Conservation (phyloP, 768 basidiomycete genomes). For the Boletus vinaceobasis region DNA sequence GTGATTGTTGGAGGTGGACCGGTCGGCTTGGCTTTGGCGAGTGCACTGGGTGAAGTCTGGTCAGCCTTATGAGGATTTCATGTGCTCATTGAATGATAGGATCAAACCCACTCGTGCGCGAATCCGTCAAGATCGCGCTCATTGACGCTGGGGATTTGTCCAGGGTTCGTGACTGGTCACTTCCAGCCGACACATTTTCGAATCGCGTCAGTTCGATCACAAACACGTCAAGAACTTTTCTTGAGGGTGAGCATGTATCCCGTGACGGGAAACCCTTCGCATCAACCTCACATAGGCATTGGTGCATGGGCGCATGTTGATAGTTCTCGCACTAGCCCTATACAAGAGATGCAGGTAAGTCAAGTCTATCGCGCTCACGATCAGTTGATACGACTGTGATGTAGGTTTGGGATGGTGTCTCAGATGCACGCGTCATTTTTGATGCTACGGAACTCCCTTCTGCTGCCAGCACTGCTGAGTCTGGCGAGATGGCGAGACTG, state of each 20-base stretch:
- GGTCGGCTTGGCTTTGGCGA: conserved; percentile 84
- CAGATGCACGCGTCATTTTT: conserved; percentile 75
- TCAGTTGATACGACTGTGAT: conserved; percentile 1
- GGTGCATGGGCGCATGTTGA: conserved; percentile 86
- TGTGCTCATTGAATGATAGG: conserved; percentile 36
- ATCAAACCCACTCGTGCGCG: conserved; percentile 47
- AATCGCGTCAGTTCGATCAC: conserved; percentile 89
- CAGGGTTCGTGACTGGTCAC: conserved; percentile 65
- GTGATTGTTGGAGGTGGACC: conserved; percentile 96
- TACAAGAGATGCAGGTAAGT: conserved; percentile 84
- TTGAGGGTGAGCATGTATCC: conserved; percentile 47
- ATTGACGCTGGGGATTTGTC: conserved; percentile 80
- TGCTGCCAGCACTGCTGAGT: conserved; percentile 26
- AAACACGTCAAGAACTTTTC: conserved; percentile 62
- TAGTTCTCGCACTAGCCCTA: conserved; percentile 56
- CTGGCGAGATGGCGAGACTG: conserved; percentile 69
- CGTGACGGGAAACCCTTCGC: not conserved
- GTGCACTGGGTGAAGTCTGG: conserved; percentile 66
- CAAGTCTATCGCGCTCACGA: not conserved
- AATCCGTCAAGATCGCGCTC: conserved; percentile 61
- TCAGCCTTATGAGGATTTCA: not conserved
- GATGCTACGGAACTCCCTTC: conserved; percentile 44
- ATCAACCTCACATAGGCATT: conserved; percentile 48
- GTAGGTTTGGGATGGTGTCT: conserved; percentile 91
- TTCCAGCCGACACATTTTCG: conserved; percentile 54